A percentile compares a stretch with the other conserved stretches of the same genome.
These are phyloP conservation scores for Sporodiniella umbellata DNA, from an alignment of 371 early-diverging fungal genomes.

Conservation along the genomic window DNA sequence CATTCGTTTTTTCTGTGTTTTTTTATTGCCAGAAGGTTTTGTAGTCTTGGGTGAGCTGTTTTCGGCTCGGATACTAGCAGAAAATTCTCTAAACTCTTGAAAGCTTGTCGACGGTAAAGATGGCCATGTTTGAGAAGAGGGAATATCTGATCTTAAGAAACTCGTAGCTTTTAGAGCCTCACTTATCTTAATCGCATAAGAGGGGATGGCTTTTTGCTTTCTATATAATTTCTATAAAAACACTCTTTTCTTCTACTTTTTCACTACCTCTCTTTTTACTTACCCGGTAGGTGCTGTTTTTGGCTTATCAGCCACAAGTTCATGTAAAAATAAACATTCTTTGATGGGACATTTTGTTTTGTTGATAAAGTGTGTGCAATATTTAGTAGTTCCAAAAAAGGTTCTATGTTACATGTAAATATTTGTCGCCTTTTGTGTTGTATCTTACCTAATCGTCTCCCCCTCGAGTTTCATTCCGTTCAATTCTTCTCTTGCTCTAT, in stretches of 20 bases:
- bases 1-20: slow-evolving; percentile 2
- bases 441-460: slow-evolving; percentile 65
- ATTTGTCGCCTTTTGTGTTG: neutral
- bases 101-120: slow-evolving; percentile 37
- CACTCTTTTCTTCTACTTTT: slow-evolving; percentile 39
- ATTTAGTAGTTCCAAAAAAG: slow-evolving; percentile 88
- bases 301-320: slow-evolving; percentile 70
- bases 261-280: no score
- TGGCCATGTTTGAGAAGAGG: slow-evolving; percentile 33
- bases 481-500: slow-evolving; percentile 83
- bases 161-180: neutral
- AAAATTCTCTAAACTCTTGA: no score
- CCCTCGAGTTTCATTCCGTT: slow-evolving; percentile 90
- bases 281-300: no score
- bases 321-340: slow-evolving; percentile 84
- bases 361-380: slow-evolving; percentile 82
- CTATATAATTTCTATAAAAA: neutral
- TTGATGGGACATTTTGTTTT: slow-evolving; percentile 78
- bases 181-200: no score
- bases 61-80: no score
- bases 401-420: slow-evolving; percentile 45
- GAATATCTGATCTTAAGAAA: slow-evolving; percentile 2
- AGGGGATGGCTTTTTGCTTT: no score
- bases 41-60: neutral
- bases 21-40: neutral